Base-by-base conservation (phyloP, 2,329 filamentous ascomycete species). In the Diaporthe nobilis region DNA sequence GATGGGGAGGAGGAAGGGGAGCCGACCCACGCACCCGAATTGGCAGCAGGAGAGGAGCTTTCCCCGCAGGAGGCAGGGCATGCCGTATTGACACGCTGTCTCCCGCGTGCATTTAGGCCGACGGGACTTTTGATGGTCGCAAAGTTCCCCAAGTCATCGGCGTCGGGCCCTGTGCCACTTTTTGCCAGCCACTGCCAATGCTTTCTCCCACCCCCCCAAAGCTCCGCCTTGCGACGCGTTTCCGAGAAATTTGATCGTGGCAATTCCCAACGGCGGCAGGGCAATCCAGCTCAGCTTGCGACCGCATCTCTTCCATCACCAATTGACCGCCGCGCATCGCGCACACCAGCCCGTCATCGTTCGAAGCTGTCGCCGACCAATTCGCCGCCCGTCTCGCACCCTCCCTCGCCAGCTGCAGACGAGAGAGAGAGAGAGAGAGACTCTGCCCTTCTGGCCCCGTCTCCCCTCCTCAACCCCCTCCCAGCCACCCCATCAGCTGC, bases 311-410 rank as follows among this genome's bases (percentile, higher is more conserved):
- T 58, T 71, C 55, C 71, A 74, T 74, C 74, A 42, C 57, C 74
- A 76, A 76, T 76, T 71, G 74, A 61, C 55, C 15, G 28, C n/a
- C 31, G 71, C 74, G 74, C 74, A 74, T 70, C 63, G 44, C 71
- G 49, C 67, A 57, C 22, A 61, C 65, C 22, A 55, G 61, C 25
- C 51, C 28, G 37, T 39, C 65, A 72, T 76, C 71, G 25, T 22
- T 31, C 49, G 42, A 72, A 70, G 63, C 60, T 76, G 67, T 71
- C 60, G 53, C 71, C 42, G 25, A 47, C 37, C 63, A 57, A 71
- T 72, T 73, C 65, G 75, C 75, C 49, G 17, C 71, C 47, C 55
- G 25, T 47, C 58, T 57, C 39, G 39, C 49, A 22, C n/a, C 42
- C 39, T 63, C 51, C 37, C 70, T 42, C 68, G 39, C 73, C 47